Percentiles rank a stretch among this genome's conserved stretches.
Evolutionary conservation across 768 basidiomycete species (phyloP).

Genomic region (Tylopilus subfusipes): DNA sequence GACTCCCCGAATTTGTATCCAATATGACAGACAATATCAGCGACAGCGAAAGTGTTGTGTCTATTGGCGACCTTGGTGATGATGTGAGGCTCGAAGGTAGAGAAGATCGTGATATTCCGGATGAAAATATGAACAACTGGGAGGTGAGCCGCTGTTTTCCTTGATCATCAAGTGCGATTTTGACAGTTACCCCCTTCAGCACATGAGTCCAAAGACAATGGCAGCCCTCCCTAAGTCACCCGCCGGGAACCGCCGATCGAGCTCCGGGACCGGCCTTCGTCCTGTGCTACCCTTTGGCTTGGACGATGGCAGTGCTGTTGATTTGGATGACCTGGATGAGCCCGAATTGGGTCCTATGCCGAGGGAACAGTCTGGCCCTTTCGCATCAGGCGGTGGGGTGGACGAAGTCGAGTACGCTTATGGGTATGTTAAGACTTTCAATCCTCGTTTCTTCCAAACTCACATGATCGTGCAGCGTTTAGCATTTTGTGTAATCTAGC

Average conservation of each 20-base stretch:
- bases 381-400: conserved; percentile 76
- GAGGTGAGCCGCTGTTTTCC: conserved; percentile 56
- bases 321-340: conserved; percentile 69
- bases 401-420: conserved; percentile 90
- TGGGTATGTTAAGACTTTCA: conserved; percentile 48
- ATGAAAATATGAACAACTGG: conserved; percentile 93
- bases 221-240: conserved; percentile 91
- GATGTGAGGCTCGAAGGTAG: conserved; percentile 65
- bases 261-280: conserved; percentile 78
- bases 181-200: conserved; percentile 42
- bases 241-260: conserved; percentile 74
- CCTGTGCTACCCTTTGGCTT: conserved; percentile 77
- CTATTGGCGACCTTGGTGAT: conserved; percentile 85
- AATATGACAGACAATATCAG: conserved; percentile 86
- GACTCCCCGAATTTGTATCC: conserved; percentile 73
- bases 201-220: conserved; percentile 96
- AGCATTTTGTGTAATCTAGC: not conserved
- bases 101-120: conserved; percentile 58
- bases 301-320: conserved; percentile 72
- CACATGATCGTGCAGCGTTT: conserved; percentile 22
- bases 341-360: conserved; percentile 72
- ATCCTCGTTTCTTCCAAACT: not conserved
- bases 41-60: conserved; percentile 90
- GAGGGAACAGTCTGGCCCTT: conserved; percentile 67
- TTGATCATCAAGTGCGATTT: not conserved